Percentiles rank a stretch among this genome's conserved stretches.
These are phyloP conservation scores for Diphasiastrum complanatum DNA, from an alignment of 83 land plant species.

Conservation along the genomic window DNA sequence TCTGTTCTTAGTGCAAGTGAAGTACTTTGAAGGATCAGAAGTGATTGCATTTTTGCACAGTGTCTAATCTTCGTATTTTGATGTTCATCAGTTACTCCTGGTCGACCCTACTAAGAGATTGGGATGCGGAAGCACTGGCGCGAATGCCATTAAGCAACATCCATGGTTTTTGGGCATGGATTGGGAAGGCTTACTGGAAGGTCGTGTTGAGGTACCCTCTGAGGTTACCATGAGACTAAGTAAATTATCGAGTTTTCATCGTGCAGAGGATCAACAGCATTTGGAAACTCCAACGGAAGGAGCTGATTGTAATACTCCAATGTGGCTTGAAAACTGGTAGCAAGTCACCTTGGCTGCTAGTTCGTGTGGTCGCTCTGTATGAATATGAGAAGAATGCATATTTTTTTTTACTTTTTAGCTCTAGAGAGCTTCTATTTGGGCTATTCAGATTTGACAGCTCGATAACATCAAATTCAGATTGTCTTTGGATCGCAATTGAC, in stretches of 20 bases:
- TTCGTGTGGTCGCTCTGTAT: too few species aligned
- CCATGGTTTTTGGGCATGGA: slow-evolving; percentile 72
- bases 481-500: too few species aligned
- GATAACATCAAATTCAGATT: too few species aligned
- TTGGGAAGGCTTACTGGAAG: slow-evolving; percentile 46
- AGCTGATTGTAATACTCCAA: slow-evolving; percentile 44
- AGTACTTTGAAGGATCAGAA: not conserved
- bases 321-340: slow-evolving; percentile 90
- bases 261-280: slow-evolving; percentile 30
- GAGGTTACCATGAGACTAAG: slow-evolving; percentile 54
- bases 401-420: too few species aligned
- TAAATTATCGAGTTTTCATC: slow-evolving; percentile 34
- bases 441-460: too few species aligned
- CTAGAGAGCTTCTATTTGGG: too few species aligned
- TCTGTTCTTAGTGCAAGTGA: not conserved
- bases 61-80: not conserved
- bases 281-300: slow-evolving; percentile 29
- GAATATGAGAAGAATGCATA: too few species aligned
- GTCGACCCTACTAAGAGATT: slow-evolving; percentile 66
- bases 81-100: slow-evolving; percentile 53
- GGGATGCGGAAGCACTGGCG: slow-evolving; percentile 50
- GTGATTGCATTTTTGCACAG: not conserved
- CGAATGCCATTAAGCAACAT: slow-evolving; percentile 53
- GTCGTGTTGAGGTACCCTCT: slow-evolving; percentile 51
- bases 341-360: too few species aligned